These are phyloP conservation scores for Pseudogymnoascus destructans DNA, from an alignment of 2,329 filamentous ascomycete genomes.

Conservation along the genomic window DNA sequence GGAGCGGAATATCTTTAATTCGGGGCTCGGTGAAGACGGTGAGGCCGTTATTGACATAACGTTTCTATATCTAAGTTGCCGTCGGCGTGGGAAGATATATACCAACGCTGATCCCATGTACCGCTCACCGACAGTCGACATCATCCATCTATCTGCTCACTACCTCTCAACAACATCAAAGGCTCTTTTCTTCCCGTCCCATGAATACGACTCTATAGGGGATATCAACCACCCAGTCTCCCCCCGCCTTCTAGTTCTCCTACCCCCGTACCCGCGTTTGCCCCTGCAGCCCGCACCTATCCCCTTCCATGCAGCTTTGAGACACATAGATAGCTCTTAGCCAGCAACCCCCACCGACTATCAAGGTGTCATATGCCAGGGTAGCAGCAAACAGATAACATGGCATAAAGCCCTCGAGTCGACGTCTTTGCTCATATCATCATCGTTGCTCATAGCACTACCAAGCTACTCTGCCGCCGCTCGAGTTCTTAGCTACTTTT, in stretches of 20 bases:
- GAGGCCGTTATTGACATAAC: background rate
- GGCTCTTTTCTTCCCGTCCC: background rate
- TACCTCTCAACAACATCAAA: background rate
- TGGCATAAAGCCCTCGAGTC: constrained; percentile 2
- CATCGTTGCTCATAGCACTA: background rate
- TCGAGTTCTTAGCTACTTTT: background rate
- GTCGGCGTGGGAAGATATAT: background rate
- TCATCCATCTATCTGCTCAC: background rate
- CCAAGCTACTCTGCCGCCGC: background rate
- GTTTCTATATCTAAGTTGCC: background rate
- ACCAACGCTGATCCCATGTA: background rate
- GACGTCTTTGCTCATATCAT: background rate
- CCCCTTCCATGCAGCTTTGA: background rate
- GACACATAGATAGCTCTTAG: constrained; percentile 3
- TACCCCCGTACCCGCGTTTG: background rate
- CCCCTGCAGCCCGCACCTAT: background rate
- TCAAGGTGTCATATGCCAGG: constrained; percentile 1
- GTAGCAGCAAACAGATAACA: background rate
- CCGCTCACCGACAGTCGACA: background rate
- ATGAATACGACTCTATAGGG: background rate
- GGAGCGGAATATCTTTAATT: constrained; percentile 9
- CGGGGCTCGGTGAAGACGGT: constrained; percentile 1
- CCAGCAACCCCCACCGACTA: background rate
- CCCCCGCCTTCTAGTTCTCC: background rate
- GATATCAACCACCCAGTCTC: background rate